These are phyloP conservation scores for Sporothrix curviconia DNA, from an alignment of 2,329 filamentous ascomycete species.

Conservation along the genomic window DNA sequence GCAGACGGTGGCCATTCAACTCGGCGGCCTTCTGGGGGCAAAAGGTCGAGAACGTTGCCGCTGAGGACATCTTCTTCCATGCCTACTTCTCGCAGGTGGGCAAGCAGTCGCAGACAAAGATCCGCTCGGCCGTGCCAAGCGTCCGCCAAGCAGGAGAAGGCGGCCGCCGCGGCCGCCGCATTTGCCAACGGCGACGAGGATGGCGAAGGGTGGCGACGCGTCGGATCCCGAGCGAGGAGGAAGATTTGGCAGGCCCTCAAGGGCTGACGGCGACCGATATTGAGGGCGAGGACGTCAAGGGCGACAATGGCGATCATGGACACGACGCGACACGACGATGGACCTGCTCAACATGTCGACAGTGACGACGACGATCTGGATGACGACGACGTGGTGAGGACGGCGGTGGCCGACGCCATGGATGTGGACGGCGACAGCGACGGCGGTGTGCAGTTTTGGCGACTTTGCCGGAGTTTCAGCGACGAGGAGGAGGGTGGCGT, in stretches of 20 bases:
- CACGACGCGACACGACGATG: conserved; percentile 39
- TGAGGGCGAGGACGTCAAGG: conserved; percentile 44
- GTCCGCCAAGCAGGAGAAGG: conserved; percentile 41
- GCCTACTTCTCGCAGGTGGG: conserved; percentile 80
- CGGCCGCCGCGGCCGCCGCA: conserved; percentile 68
- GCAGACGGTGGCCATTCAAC: conserved; percentile 55
- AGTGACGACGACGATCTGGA: conserved; percentile 35
- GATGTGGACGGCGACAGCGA: conserved; percentile 34
- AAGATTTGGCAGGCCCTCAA: conserved; percentile 32
- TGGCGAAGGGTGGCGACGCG: conserved; percentile 44
- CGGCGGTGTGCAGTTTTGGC: conserved; percentile 24
- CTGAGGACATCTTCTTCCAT: conserved; percentile 97
- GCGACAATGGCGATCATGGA: conserved; percentile 42
- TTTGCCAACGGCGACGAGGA: conserved; percentile 33
- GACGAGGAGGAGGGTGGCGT: conserved; percentile 30
- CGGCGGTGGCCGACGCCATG: conserved; percentile 30
- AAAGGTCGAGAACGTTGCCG: conserved; percentile 78
- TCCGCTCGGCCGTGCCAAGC: conserved; percentile 48
- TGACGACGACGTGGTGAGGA: conserved; percentile 32
- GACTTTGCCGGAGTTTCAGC: conserved; percentile 35
- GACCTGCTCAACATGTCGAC: conserved; percentile 18
- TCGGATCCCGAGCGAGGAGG: conserved; percentile 36
- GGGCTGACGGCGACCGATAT: conserved; percentile 29
- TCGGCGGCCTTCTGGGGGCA: conserved; percentile 85
- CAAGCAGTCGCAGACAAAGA: conserved; percentile 52